Evolutionary conservation across 1,284 basidiomycete species (phyloP), one percentile per base, ranked within the genome.

Genomic region (Ustilago cynodontis): DNA sequence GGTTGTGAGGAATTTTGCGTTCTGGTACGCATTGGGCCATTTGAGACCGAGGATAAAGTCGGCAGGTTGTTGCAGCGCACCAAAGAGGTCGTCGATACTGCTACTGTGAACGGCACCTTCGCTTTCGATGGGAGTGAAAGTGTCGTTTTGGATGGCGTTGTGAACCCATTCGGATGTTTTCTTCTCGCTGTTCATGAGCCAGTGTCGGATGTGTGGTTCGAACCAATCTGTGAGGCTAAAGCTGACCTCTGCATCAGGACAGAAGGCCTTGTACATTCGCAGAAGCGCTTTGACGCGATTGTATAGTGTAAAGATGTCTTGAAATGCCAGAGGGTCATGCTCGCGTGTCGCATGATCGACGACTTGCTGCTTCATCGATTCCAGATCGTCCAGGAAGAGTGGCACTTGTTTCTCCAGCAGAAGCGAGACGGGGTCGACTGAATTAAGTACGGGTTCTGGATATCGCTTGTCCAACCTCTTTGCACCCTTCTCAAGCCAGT

Each of bases 81-180:
- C 94, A 82, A 98, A 98, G 1, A 99, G 88, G 86, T 99, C 97
- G 45, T 95, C 91, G 65, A 99, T 95, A 0, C 95, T 98, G 41
- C 94, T 95, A 82, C 94, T 96, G 82, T 97, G 94, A 78, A 93
- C 93, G 2, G 90, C 86, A 47, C 91, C 91, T 79, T 94, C 93
- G 57, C 70, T 77, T 28, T 82, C 82, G 58, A 84, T 73, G 3
- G 94, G 91, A 85, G 93, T 90, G 39, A 86, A 85, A 5, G 57
- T 49, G 58, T 86, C 84, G 47, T 67, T 70, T 43, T 60, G 71
- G 39, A 85, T 68, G 10, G 84, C 84, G 31, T 80, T 82, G 64
- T 73, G 64, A 11, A 98, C 95, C 97, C 97, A 99, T 78, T 95
- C 92, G 49, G 90, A 89, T 6, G 96, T 98, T 88, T 94, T 98